Evolutionary conservation across 805 yeast genomes (phyloP), one percentile per base, ranked within the genome.

Genomic region (Schwanniomyces polymorphus): DNA sequence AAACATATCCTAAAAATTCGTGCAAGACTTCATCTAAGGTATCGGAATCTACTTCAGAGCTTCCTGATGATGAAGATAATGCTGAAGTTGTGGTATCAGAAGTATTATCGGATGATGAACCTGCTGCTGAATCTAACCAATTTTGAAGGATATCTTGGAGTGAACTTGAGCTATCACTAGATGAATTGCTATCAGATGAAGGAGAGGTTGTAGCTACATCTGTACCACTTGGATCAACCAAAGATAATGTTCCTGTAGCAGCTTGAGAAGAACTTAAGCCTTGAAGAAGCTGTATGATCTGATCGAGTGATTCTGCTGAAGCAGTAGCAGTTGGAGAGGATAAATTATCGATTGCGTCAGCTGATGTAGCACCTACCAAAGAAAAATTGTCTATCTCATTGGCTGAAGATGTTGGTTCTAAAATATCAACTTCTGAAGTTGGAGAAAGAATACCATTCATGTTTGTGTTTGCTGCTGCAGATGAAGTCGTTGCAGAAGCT

Each of bases 11-110:
- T 21, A 37, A 21, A 12, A 40, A 27, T 38, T 31, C 42, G 21
- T 40, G 37, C 11, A 47, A 17, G 2, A 50, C 33, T 6, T 44
- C 48, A 16, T 39, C 53, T 17, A 47, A n/a, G 5, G 44, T 31
- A 10, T 40, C 31, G 8, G 29, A 48, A 31, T n/a, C 27, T 21
- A n/a, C 27, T 4, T 31, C 21, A 6, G 35, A 31, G 17, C 35
- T 31, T 31, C 17, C 35, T 5, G 35, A 31, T 7, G 35, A 31
- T 4, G 41, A 33, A n/a, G 52, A 40, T 21, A 23, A 17, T 17
- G 11, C 41, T 14, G 44, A 17, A 31, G 44, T 11, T 17, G 44
- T 17, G 25, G 17, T 17, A 27, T 41, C 34, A 16, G 46, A 31
- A 11, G 17, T 17, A 14, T 16, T 34, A 17, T 10, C n/a, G 2